Base-by-base conservation (phyloP, 1,284 basidiomycete genomes). In the Pholiota adiposa region DNA sequence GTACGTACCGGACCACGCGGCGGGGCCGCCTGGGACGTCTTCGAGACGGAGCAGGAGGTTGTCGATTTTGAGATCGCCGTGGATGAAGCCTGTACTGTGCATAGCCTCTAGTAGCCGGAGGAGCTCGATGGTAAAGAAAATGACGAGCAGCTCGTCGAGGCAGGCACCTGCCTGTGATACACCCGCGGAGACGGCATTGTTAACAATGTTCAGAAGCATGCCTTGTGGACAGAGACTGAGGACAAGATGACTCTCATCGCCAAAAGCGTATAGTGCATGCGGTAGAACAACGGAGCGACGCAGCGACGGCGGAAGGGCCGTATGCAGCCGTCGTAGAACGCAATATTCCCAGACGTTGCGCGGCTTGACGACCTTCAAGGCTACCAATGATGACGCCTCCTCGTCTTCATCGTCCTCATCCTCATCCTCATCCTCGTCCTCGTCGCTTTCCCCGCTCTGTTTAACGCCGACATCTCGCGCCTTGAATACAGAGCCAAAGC, bases 11-110 rank as follows among this genome's bases (percentile, higher is more conserved):
- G 87, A 83, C 92, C 97, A 96, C 0, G 84, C 80, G 2, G 86
- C 78, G 0, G 82, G 75, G 1, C 87, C 88, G 16, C 87, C 88
- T 0, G 90, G 88, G 2, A 92, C 85, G 53, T 94, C 89, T 66
- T 95, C 92, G 27, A 99, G 82, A 3, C 97, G 88, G 7, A 99
- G 80, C 12, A 99, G 83, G 72, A 96, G 98, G 76, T 99, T 99
- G 79, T 99, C 97, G 72, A 98, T 98, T 82, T 99, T 99, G 67
- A 99, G 83, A 77, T 99, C 97, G 43, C 97, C 97, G 69, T 99
- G 97, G 66, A 99, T 92, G 77, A 98, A 91, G 16, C 92, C 91
- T 0, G 82, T 80, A 8, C 73, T 63, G 73, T 99, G 97, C 73
- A 98, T 83, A 21, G 83, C 88, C 70, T 97, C 94, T 51, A 98